Evolutionary conservation across 2,329 filamentous ascomycete species (phyloP).

Genomic region (Pseudogymnoascus sp.): DNA sequence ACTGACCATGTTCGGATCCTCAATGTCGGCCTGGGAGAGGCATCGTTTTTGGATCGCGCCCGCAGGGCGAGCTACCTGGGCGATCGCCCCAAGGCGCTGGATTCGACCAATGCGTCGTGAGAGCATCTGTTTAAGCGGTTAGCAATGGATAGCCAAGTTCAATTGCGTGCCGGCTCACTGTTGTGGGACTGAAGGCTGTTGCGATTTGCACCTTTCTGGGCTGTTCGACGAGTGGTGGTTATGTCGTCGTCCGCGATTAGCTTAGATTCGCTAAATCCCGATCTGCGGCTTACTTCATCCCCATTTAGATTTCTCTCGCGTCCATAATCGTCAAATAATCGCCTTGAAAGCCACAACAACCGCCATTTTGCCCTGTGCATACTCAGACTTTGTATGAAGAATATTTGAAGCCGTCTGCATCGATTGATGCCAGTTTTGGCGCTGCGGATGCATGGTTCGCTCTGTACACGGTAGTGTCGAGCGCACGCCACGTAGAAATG

Average conservation of each 20-base stretch:
- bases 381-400: constrained; percentile 42
- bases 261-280: constrained; percentile 21
- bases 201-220: constrained; percentile 6
- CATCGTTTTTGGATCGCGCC: constrained; percentile 30
- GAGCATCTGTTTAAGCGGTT: constrained; percentile 28
- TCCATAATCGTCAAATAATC: constrained; percentile 8
- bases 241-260: constrained; percentile 41
- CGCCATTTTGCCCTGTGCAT: constrained; percentile 44
- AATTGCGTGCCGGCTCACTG: background rate
- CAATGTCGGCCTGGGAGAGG: constrained; percentile 40
- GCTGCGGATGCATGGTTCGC: constrained; percentile 49
- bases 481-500: constrained; percentile 25
- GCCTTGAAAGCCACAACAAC: constrained; percentile 17
- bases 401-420: constrained; percentile 40
- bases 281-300: constrained; percentile 11
- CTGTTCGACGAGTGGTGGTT: constrained; percentile 32
- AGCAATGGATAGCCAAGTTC: background rate
- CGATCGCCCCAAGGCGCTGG: constrained; percentile 29
- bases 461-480: constrained; percentile 40
- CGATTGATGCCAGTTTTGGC: constrained; percentile 44
- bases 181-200: constrained; percentile 8
- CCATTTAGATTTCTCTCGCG: constrained; percentile 9
- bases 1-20: constrained; percentile 60
- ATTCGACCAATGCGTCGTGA: constrained; percentile 34
- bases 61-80: constrained; percentile 21